Conservation (phyloP, 1,284 basidiomycete genomes). For the Cutaneotrichosporon sp. region DNA sequence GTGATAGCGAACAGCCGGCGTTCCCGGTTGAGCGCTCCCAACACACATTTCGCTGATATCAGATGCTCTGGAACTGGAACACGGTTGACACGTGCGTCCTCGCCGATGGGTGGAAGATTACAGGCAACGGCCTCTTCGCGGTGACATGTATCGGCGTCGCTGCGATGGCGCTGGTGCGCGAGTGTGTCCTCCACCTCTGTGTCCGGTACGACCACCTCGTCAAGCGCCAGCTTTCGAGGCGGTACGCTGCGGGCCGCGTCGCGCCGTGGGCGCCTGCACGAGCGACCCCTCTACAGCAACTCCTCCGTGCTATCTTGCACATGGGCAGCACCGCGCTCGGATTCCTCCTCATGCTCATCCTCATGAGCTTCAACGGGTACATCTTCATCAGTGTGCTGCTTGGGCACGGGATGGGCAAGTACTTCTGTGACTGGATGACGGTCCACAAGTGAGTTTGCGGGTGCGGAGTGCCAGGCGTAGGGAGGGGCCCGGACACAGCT, state of each 20-base stretch:
- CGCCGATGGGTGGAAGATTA: constrained; percentile 34
- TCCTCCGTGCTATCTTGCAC: constrained; percentile 29
- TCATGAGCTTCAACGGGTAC: constrained; percentile 40
- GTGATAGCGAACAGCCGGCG: no score
- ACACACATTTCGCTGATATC: neutral
- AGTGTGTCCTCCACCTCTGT: constrained; percentile 26
- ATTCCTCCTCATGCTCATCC: constrained; percentile 38
- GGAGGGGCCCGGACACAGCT: no score
- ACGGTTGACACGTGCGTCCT: constrained; percentile 36
- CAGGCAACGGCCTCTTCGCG: constrained; percentile 31
- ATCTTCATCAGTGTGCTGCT: constrained; percentile 34
- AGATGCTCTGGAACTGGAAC: constrained; percentile 45
- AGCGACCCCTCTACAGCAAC: constrained; percentile 35
- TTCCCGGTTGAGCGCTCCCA: neutral
- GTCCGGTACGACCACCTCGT: constrained; percentile 29
- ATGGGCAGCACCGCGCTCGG: constrained; percentile 26
- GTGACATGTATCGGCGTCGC: constrained; percentile 34
- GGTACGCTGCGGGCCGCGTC: constrained; percentile 9
- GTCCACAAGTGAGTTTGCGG: constrained; percentile 16
- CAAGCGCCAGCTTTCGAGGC: constrained; percentile 10
- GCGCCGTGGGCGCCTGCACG: constrained; percentile 25
- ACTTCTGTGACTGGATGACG: constrained; percentile 38
- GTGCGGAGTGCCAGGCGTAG: no score
- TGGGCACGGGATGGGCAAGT: constrained; percentile 36
- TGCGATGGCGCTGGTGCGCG: constrained; percentile 26